phyloP scores from a whole-genome alignment of 371 early-diverging fungal species.

The Rhizopus stolonifer region DNA sequence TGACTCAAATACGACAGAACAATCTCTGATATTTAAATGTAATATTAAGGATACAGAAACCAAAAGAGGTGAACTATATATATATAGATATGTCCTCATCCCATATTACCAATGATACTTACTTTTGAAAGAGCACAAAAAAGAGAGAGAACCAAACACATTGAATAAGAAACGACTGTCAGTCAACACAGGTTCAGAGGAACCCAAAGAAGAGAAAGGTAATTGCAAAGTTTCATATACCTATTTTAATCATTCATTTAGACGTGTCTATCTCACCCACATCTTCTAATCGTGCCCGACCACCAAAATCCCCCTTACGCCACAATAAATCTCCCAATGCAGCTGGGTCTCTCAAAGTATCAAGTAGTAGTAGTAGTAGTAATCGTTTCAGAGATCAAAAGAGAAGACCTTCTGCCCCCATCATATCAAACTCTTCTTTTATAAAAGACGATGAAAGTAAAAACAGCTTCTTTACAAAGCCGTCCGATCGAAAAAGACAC shows the following conservation, averaged over 20 bases:
- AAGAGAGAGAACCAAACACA: not conserved
- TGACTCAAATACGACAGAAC: not conserved
- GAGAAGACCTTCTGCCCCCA: slow-evolving; percentile 18
- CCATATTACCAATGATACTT: too few relatives aligned
- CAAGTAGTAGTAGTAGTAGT: not conserved
- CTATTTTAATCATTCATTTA: not conserved
- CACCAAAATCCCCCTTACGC: slow-evolving; percentile 40
- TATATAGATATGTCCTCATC: too few relatives aligned
- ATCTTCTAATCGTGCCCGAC: slow-evolving; percentile 14
- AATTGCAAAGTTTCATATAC: not conserved
- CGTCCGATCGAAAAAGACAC: not conserved
- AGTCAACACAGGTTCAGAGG: not conserved
- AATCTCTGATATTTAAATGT: not conserved
- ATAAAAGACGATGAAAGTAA: not conserved
- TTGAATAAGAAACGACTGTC: not conserved
- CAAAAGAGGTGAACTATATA: too few relatives aligned
- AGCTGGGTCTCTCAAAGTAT: not conserved
- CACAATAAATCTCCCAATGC: not conserved
- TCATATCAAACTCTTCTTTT: not conserved
- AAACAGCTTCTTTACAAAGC: not conserved
- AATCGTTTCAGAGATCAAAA: slow-evolving; percentile 9
- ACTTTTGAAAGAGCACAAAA: not conserved
- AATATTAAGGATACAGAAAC: not conserved
- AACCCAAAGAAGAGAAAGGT: not conserved
- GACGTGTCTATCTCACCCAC: not conserved